A percentile compares a stretch with the other conserved stretches of the same genome.
Conservation (phyloP, 2,329 filamentous ascomycete species). For the Fusarium bulbicola region DNA sequence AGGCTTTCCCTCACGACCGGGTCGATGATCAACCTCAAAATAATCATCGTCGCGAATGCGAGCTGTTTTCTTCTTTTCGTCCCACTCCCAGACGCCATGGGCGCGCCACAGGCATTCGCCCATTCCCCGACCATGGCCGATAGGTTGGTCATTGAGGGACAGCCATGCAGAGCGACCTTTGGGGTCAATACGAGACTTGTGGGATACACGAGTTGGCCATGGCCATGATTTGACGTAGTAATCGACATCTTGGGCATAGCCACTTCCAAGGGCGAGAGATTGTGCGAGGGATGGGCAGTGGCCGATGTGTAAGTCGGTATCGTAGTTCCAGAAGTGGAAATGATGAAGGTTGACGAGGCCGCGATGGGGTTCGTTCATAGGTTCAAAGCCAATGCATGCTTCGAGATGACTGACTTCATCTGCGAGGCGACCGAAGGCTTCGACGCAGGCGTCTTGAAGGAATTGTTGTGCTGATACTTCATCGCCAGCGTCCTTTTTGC, state of each 20-base stretch:
- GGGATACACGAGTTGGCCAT: conserved; percentile 50
- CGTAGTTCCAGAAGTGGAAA: conserved; percentile 53
- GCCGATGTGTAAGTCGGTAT: conserved; percentile 54
- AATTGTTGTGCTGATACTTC: conserved; percentile 43
- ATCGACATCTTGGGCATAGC: conserved; percentile 48
- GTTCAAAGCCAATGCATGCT: conserved; percentile 52
- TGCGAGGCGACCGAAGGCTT: conserved; percentile 49
- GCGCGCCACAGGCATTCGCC: conserved; percentile 51
- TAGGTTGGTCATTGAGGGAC: conserved; percentile 19
- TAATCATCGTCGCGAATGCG: conserved; percentile 45
- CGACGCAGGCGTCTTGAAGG: conserved; percentile 47
- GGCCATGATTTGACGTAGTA: conserved; percentile 56
- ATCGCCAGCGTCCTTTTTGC: conserved; percentile 22
- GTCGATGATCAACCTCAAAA: conserved; percentile 51
- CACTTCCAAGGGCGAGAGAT: conserved; percentile 52
- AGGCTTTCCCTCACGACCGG: conserved; percentile 45
- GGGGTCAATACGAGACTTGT: conserved; percentile 48
- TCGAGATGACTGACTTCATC: conserved; percentile 46
- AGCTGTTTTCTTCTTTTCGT: conserved; percentile 43
- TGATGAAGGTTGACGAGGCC: conserved; percentile 52
- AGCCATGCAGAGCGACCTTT: conserved; percentile 51
- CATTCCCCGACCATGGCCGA: conserved; percentile 37
- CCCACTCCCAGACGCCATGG: conserved; percentile 51
- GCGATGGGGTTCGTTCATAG: conserved; percentile 55
- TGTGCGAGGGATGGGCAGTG: conserved; percentile 51